phyloP scores from a whole-genome alignment of 805 yeast species.

The Lipomyces kockii region DNA sequence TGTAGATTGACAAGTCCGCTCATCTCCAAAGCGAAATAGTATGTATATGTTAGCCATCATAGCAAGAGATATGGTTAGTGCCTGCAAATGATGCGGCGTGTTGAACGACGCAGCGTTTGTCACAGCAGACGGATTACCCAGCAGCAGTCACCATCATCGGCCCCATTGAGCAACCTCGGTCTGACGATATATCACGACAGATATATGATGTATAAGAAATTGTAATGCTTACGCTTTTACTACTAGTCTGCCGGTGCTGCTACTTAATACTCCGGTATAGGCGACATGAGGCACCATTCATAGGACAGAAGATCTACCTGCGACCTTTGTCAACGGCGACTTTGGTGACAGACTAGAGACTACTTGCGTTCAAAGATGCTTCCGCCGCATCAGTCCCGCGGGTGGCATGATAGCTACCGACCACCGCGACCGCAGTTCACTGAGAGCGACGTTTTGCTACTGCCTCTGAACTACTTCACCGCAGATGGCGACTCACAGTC shows the following conservation, averaged over 20 bases:
- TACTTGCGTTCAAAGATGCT: constrained; percentile 8
- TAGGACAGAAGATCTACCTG: background rate
- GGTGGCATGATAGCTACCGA: constrained; percentile 18
- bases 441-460: constrained; percentile 11
- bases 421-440: constrained; percentile 16
- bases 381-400: constrained; percentile 17
- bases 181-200: background rate
- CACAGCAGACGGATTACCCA: too few relatives aligned
- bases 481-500: constrained; percentile 4
- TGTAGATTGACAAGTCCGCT: constrained; percentile 68
- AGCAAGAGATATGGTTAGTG: too few relatives aligned
- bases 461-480: constrained; percentile 18
- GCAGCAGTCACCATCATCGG: too few relatives aligned
- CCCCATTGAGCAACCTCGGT: too few relatives aligned
- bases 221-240: background rate
- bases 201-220: background rate
- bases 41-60: too few relatives aligned
- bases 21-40: constrained; percentile 81
- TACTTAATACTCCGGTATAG: background rate
- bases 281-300: background rate
- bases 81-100: too few relatives aligned
- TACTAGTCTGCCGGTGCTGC: background rate
- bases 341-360: background rate
- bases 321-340: background rate
- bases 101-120: too few relatives aligned